Percentiles rank a stretch among this genome's conserved stretches.
phyloP scores from a whole-genome alignment of 2,329 filamentous ascomycete genomes.

The Arachnopeziza araneosa region DNA sequence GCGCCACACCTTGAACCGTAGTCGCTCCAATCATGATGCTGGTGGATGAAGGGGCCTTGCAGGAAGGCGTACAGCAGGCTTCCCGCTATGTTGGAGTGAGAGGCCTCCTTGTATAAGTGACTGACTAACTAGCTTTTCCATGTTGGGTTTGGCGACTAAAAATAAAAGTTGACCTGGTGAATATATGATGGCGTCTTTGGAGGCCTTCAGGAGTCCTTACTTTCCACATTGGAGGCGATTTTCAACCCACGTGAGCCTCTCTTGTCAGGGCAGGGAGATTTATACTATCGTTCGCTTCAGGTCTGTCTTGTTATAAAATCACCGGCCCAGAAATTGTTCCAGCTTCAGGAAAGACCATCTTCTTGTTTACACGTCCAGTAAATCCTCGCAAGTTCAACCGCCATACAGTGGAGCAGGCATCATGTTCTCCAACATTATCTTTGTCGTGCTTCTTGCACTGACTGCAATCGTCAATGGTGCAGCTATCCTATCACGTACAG shows the following conservation, averaged over 20 bases:
- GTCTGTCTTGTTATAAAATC: no score
- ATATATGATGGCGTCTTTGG: no score
- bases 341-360: neutral
- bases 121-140: neutral
- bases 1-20: no score
- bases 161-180: neutral
- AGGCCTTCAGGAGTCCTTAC: no score
- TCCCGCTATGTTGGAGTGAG: neutral
- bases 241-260: no score
- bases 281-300: no score
- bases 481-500: neutral
- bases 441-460: neutral
- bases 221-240: no score
- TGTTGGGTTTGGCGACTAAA: neutral
- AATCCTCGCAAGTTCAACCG: no score
- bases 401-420: neutral
- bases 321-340: no score
- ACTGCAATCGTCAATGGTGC: neutral
- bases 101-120: neutral
- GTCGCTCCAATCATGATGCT: no score
- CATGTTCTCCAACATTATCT: neutral
- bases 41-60: neutral
- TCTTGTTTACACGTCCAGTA: neutral
- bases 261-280: no score
- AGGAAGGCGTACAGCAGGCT: neutral